phyloP scores from a whole-genome alignment of 768 basidiomycete genomes.

The Kwoniella pini region DNA sequence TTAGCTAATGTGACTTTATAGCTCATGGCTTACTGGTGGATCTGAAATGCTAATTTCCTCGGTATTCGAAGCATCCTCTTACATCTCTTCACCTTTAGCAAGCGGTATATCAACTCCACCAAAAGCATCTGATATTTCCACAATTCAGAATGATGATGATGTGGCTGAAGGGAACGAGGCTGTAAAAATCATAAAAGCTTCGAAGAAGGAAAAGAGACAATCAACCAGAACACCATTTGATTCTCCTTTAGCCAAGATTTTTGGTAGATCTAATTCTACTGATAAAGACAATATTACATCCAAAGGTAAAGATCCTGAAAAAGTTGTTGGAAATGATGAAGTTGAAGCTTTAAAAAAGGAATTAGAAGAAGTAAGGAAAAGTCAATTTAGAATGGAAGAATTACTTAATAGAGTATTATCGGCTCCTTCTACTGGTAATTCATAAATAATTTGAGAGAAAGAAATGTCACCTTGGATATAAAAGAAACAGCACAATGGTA shows the following conservation, averaged over 20 bases:
- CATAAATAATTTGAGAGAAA: neutral
- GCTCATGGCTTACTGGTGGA: constrained; percentile 48
- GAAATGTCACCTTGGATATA: too few relatives aligned
- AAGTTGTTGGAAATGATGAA: constrained; percentile 10
- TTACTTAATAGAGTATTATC: constrained; percentile 36
- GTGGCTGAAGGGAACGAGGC: too few relatives aligned
- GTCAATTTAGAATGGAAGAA: constrained; percentile 50
- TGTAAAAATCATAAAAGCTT: too few relatives aligned
- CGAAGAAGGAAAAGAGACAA: neutral
- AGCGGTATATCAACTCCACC: constrained; percentile 26
- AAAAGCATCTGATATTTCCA: constrained; percentile 10
- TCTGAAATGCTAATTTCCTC: constrained; percentile 43
- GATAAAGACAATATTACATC: neutral
- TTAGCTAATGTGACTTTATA: constrained; percentile 6
- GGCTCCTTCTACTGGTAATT: constrained; percentile 6
- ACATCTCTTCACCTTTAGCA: neutral
- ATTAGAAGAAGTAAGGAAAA: constrained; percentile 39
- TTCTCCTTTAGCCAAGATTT: constrained; percentile 43
- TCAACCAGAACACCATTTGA: constrained; percentile 12
- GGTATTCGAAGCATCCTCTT: constrained; percentile 40
- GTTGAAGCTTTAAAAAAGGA: constrained; percentile 38
- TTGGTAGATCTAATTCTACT: constrained; percentile 17
- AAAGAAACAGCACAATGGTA: too few relatives aligned
- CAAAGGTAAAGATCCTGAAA: constrained; percentile 2
- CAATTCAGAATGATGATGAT: neutral